phyloP scores from a whole-genome alignment of 2,329 filamentous ascomycete species.

The Fusarium luffae region DNA sequence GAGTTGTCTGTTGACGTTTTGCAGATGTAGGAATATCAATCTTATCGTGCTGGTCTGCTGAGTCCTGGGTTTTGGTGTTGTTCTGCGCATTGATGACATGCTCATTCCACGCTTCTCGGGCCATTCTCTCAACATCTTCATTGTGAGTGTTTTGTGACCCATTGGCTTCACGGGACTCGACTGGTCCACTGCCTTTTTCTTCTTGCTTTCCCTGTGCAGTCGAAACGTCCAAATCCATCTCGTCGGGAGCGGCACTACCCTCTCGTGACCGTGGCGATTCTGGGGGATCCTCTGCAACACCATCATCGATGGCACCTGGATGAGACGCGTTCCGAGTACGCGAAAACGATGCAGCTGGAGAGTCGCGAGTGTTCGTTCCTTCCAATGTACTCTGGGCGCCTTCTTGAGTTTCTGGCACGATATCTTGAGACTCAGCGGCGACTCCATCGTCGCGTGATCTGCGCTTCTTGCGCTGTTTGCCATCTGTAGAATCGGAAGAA shows the following conservation, averaged over 20 bases:
- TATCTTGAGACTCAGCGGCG: conserved; percentile 33
- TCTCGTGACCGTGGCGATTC: conserved; percentile 47
- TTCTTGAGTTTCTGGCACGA: conserved; percentile 39
- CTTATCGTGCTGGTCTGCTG: conserved; percentile 16
- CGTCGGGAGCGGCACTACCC: conserved; percentile 40
- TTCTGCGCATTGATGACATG: conserved; percentile 48
- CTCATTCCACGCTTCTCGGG: conserved; percentile 52
- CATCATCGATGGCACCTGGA: conserved; percentile 35
- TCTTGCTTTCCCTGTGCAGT: conserved; percentile 17
- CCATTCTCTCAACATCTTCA: conserved; percentile 47
- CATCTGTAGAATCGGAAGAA: conserved; percentile 45
- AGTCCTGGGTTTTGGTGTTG: conserved; percentile 29
- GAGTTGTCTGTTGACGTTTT: conserved; percentile 26
- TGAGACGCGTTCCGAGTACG: conserved; percentile 25
- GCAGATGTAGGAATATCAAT: conserved; percentile 35
- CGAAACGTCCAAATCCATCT: conserved; percentile 42
- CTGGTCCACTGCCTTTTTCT: conserved; percentile 12
- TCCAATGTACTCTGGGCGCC: conserved; percentile 23
- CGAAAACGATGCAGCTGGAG: conserved; percentile 27
- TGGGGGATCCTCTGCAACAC: conserved; percentile 34
- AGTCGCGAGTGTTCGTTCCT: conserved; percentile 10
- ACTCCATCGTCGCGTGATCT: conserved; percentile 42
- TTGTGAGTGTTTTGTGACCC: conserved; percentile 24
- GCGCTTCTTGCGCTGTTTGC: conserved; percentile 51
- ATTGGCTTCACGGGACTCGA: conserved; percentile 16